phyloP scores from a whole-genome alignment of 345 rosid genomes.

The Pistacia atlantica region DNA sequence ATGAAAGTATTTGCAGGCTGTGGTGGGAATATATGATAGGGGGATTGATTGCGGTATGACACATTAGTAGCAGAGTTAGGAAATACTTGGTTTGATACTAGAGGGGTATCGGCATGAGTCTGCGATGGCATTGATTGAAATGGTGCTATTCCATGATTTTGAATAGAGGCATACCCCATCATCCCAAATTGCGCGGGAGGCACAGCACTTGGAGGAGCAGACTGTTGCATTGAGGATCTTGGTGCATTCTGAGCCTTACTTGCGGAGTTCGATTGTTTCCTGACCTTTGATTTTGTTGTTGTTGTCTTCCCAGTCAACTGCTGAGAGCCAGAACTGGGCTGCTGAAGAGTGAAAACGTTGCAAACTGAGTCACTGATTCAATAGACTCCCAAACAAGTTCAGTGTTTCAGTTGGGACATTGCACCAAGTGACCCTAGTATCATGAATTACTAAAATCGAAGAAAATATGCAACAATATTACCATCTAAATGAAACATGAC shows the following conservation, averaged over 20 bases:
- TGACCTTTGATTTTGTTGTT: constrained; percentile 37
- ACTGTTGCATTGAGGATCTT: constrained; percentile 26
- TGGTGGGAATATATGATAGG: constrained; percentile 34
- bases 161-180: constrained; percentile 33
- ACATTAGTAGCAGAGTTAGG: constrained; percentile 15
- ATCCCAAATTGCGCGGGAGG: constrained; percentile 36
- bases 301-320: constrained; percentile 26
- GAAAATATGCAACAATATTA: neutral
- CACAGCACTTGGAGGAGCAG: constrained; percentile 17
- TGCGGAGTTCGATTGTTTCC: constrained; percentile 30
- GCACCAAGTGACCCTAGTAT: neutral
- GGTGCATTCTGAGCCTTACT: constrained; percentile 19
- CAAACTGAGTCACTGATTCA: constrained; percentile 7
- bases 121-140: constrained; percentile 30
- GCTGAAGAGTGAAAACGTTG: constrained; percentile 18
- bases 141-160: constrained; percentile 32
- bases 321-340: constrained; percentile 28
- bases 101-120: constrained; percentile 11
- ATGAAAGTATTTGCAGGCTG: constrained; percentile 41
- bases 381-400: neutral
- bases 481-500: constrained; percentile 4
- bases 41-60: constrained; percentile 36
- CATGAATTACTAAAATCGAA: neutral
- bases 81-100: constrained; percentile 17
- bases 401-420: neutral